These are phyloP conservation scores for Spongiforma sp. DNA, from an alignment of 1,284 basidiomycete genomes.

Conservation along the genomic window DNA sequence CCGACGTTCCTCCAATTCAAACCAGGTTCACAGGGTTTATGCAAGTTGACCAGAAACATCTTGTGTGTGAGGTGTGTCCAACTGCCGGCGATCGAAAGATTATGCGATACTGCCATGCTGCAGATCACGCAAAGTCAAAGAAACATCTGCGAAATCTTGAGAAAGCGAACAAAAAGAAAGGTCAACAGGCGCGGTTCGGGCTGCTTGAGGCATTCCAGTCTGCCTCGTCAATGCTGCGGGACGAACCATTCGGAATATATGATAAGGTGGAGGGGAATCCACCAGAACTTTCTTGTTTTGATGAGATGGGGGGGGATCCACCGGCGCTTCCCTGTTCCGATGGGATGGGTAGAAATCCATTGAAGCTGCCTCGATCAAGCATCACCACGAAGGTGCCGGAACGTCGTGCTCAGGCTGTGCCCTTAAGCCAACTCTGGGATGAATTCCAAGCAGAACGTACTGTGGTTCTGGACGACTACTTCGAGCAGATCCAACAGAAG, in stretches of 20 bases:
- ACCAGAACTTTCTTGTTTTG: not conserved
- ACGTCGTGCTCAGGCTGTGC: not conserved
- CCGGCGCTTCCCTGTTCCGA: no score
- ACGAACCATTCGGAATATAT: no score
- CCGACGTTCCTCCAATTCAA: not conserved
- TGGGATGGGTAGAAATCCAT: not conserved
- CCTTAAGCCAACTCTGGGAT: not conserved
- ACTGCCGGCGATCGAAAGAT: not conserved
- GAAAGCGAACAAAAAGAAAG: no score
- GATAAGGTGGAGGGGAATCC: not conserved
- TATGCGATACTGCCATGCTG: not conserved
- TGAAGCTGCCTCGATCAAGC: not conserved
- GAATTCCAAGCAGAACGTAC: slow-evolving; percentile 5
- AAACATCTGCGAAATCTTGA: not conserved
- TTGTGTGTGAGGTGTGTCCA: not conserved
- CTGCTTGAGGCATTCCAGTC: no score
- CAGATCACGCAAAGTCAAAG: not conserved
- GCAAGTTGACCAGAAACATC: not conserved
- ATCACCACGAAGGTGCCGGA: not conserved
- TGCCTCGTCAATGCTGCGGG: no score
- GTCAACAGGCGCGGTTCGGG: no score
- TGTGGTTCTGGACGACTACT: not conserved
- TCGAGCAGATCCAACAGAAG: not conserved
- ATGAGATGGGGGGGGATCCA: no score
- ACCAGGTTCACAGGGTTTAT: not conserved